phyloP scores from a whole-genome alignment of 2,329 filamentous ascomycete species.

The Fusarium anthophilum region DNA sequence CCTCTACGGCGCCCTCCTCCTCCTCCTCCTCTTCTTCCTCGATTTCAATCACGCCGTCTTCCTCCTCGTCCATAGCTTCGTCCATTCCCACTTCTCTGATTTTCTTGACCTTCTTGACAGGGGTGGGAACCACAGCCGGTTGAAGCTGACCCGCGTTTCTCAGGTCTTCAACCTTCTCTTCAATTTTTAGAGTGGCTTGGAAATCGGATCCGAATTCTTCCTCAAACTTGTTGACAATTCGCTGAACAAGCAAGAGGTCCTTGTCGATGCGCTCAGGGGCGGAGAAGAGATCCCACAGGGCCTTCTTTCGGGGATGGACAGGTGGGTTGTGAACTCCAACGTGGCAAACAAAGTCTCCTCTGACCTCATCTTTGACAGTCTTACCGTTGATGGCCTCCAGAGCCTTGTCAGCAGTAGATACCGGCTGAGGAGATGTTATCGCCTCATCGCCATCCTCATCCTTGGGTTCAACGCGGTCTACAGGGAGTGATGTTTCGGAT shows the following conservation, averaged over 20 bases:
- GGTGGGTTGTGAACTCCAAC: constrained; percentile 96
- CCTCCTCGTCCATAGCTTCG: constrained; percentile 70
- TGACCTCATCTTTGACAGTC: constrained; percentile 91
- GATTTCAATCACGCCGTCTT: constrained; percentile 73
- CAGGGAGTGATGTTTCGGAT: constrained; percentile 69
- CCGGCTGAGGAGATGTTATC: constrained; percentile 61
- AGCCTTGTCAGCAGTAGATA: constrained; percentile 81
- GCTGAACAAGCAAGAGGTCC: constrained; percentile 83
- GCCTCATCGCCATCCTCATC: constrained; percentile 72
- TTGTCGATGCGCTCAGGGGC: constrained; percentile 92
- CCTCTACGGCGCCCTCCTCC: constrained; percentile 80
- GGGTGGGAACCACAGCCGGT: constrained; percentile 63
- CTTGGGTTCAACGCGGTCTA: constrained; percentile 78
- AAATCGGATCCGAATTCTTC: constrained; percentile 80
- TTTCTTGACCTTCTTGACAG: constrained; percentile 69
- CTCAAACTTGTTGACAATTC: constrained; percentile 86
- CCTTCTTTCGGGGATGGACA: constrained; percentile 87
- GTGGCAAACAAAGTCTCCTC: constrained; percentile 96
- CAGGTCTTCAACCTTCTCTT: constrained; percentile 86
- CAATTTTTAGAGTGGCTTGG: constrained; percentile 81
- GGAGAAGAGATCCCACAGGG: constrained; percentile 95
- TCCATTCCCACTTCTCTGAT: constrained; percentile 68
- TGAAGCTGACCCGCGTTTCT: constrained; percentile 80
- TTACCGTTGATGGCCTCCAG: constrained; percentile 97
- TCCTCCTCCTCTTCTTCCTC: constrained; percentile 84